A percentile compares a stretch with the other conserved stretches of the same genome.
Conservation (phyloP, 768 basidiomycete genomes). For the Auriscalpium microsporum region DNA sequence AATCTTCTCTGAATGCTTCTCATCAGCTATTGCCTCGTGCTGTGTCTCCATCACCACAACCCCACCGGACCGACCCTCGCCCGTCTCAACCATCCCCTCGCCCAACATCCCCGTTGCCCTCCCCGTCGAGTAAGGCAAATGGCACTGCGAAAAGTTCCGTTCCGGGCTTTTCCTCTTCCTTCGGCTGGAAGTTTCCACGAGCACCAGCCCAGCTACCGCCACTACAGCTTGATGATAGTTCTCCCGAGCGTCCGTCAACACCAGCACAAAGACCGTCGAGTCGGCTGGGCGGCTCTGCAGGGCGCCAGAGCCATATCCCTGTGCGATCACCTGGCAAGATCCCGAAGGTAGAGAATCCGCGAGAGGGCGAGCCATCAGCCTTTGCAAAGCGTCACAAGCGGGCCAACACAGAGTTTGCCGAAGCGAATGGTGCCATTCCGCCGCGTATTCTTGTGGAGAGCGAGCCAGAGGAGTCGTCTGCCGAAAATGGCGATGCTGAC, state of each 20-base stretch:
- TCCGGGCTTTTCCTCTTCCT: conserved; percentile 21
- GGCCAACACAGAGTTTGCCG: conserved; percentile 21
- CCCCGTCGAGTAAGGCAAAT: neutral
- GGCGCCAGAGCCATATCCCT: conserved; percentile 34
- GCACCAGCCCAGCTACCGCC: conserved; percentile 28
- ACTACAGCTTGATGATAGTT: conserved; percentile 29
- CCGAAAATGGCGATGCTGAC: neutral
- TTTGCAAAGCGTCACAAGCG: conserved; percentile 21
- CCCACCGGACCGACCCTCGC: neutral
- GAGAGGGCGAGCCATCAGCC: conserved; percentile 11
- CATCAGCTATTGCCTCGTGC: neutral
- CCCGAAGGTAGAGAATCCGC: conserved; percentile 14
- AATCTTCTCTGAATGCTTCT: neutral
- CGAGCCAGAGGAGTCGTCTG: neutral
- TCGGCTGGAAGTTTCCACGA: conserved; percentile 35
- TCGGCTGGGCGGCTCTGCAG: conserved; percentile 17
- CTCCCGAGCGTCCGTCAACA: conserved; percentile 15
- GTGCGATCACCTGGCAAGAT: conserved; percentile 32
- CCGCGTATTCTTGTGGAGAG: conserved; percentile 13
- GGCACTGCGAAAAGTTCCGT: conserved; percentile 6
- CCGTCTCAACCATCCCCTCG: neutral
- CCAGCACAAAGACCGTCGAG: conserved; percentile 19
- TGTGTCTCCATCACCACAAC: conserved; percentile 8
- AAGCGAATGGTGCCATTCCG: conserved; percentile 19
- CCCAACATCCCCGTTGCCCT: conserved; percentile 4